phyloP scores from a whole-genome alignment of 1,139 yeast species.

The Nakaseomyces kungkrabaensis region DNA sequence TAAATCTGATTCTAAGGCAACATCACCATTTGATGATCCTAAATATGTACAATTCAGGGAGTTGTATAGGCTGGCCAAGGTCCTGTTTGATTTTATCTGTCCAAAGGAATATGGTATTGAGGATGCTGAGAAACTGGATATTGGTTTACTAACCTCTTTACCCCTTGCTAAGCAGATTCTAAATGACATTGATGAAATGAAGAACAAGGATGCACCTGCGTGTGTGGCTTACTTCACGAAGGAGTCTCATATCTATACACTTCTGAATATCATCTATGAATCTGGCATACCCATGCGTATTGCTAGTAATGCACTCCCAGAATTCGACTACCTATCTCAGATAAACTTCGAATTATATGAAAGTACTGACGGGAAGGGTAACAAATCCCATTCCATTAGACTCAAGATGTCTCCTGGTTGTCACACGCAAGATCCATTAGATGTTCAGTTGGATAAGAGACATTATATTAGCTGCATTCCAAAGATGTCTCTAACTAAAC shows the following conservation, averaged over 20 bases:
- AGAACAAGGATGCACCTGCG: slow-evolving; percentile 67
- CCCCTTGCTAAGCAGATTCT: slow-evolving; percentile 88
- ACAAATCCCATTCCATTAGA: slow-evolving; percentile 79
- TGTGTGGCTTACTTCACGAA: slow-evolving; percentile 89
- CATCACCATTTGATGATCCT: slow-evolving; percentile 71
- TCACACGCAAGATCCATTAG: slow-evolving; percentile 94
- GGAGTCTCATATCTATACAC: slow-evolving; percentile 92
- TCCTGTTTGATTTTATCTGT: slow-evolving; percentile 90
- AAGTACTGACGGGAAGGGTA: slow-evolving; percentile 54
- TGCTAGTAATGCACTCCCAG: slow-evolving; percentile 91
- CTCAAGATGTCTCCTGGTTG: slow-evolving; percentile 93
- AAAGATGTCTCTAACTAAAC: slow-evolving; percentile 78
- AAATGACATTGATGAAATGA: slow-evolving; percentile 70
- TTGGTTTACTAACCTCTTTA: slow-evolving; percentile 86
- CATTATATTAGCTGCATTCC: slow-evolving; percentile 97
- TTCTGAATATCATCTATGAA: slow-evolving; percentile 82
- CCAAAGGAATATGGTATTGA: slow-evolving; percentile 98
- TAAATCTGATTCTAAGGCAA: slow-evolving; percentile 27
- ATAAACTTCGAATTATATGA: slow-evolving; percentile 91
- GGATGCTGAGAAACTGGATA: slow-evolving; percentile 89
- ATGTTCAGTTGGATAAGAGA: slow-evolving; percentile 90
- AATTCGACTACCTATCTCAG: slow-evolving; percentile 89
- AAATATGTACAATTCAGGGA: slow-evolving; percentile 77
- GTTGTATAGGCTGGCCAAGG: slow-evolving; percentile 80
- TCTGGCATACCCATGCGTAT: slow-evolving; percentile 92